phyloP scores from a whole-genome alignment of 768 basidiomycete genomes.

The Collybiopsis luxurians region DNA sequence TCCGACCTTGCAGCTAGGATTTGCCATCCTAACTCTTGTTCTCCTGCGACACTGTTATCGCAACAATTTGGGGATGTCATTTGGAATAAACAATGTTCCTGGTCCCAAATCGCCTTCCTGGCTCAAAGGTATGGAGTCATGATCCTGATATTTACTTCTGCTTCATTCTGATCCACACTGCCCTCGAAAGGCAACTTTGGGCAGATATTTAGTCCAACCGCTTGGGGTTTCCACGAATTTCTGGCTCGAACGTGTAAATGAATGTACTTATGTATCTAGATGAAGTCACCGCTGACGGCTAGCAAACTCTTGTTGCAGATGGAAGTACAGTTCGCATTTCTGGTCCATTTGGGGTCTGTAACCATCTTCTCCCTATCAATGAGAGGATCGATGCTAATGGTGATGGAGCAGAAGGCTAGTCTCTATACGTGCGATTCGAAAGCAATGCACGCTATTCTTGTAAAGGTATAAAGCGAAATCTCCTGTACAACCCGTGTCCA shows the following conservation, averaged over 20 bases:
- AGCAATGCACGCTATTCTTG: conserved; percentile 3
- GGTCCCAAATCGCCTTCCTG: not conserved
- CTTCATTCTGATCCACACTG: no score
- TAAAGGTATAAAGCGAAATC: conserved; percentile 4
- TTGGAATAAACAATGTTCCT: not conserved
- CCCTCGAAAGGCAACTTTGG: not conserved
- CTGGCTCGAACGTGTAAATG: not conserved
- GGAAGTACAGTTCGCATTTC: not conserved
- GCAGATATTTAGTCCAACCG: not conserved
- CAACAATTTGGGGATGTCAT: not conserved
- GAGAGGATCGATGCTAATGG: no score
- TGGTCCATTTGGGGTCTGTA: no score
- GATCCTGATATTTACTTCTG: no score
- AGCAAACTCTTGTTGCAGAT: not conserved
- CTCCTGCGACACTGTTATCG: not conserved
- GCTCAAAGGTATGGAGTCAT: not conserved
- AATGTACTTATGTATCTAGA: not conserved
- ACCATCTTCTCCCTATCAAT: no score
- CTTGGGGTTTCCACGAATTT: conserved; percentile 1
- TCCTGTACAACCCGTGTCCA: not conserved
- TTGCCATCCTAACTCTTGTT: not conserved
- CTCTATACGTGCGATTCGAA: conserved; percentile 1
- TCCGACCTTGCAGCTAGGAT: no score
- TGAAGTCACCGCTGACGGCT: not conserved
- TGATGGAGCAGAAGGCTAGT: not conserved